Conservation (phyloP, 2,329 filamentous ascomycete species). For the Nigrospora sphaerica region DNA sequence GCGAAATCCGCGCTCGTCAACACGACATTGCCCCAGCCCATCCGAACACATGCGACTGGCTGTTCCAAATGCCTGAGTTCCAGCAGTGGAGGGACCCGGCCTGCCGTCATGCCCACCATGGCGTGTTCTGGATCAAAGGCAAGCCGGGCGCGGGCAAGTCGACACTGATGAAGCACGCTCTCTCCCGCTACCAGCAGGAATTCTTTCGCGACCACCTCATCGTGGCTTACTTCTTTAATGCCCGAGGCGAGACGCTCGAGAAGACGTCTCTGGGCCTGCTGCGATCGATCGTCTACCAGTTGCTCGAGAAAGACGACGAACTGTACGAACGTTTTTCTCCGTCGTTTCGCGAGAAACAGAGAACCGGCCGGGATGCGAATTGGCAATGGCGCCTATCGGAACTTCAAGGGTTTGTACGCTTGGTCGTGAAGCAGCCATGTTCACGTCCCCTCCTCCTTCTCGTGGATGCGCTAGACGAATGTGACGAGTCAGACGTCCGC, state of each 20-base stretch:
- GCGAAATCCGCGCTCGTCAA: conserved; percentile 8
- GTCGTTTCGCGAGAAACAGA: conserved; percentile 4
- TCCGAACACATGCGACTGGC: conserved; percentile 13
- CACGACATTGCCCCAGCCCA: conserved; percentile 8
- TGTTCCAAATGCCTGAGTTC: conserved; percentile 11
- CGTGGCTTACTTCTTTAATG: conserved; percentile 13
- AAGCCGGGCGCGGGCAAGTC: conserved; percentile 19
- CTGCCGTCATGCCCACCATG: conserved; percentile 6
- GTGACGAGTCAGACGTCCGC: not conserved
- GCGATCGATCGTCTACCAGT: conserved; percentile 12
- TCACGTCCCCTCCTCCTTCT: not conserved
- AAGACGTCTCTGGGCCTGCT: conserved; percentile 11
- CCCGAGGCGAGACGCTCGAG: conserved; percentile 11
- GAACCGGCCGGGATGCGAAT: not conserved
- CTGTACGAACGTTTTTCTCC: conserved; percentile 2
- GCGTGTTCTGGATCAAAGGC: conserved; percentile 20
- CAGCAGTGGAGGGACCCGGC: conserved; percentile 8
- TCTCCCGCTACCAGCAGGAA: conserved; percentile 1
- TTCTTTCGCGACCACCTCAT: conserved; percentile 6
- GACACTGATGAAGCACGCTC: too few species aligned
- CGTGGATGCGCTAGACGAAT: conserved; percentile 5
- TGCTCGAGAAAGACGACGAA: conserved; percentile 5
- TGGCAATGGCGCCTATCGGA: not conserved
- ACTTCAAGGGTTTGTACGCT: not conserved
- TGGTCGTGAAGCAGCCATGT: not conserved